phyloP scores from a whole-genome alignment of 371 early-diverging fungal species.

The Mortierella sp. region DNA sequence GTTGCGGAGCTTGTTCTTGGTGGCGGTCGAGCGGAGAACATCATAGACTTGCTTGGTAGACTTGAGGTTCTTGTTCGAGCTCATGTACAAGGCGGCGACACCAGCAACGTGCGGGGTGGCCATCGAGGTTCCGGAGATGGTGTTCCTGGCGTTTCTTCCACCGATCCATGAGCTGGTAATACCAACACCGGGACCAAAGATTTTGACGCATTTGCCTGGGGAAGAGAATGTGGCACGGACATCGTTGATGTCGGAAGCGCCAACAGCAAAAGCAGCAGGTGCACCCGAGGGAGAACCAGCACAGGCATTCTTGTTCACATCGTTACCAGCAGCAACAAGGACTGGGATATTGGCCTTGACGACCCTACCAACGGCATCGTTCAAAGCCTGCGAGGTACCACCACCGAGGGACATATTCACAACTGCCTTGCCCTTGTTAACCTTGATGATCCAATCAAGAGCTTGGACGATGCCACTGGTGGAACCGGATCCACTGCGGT shows the following conservation, averaged over 20 bases:
- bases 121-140: conserved; percentile 50
- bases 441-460: conserved; percentile 71
- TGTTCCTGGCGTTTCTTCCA: conserved; percentile 29
- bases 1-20: conserved; percentile 34
- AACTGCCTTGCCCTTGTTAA: conserved; percentile 56
- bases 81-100: conserved; percentile 44
- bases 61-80: conserved; percentile 10
- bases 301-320: conserved; percentile 68
- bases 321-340: conserved; percentile 75
- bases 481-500: conserved; percentile 71
- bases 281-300: conserved; percentile 73
- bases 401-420: conserved; percentile 72
- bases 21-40: conserved; percentile 23
- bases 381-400: conserved; percentile 23
- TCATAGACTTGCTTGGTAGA: conserved; percentile 27
- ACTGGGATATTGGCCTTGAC: conserved; percentile 65
- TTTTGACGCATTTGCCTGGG: conserved; percentile 70
- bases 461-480: conserved; percentile 77
- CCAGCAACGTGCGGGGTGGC: conserved; percentile 47
- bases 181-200: conserved; percentile 68
- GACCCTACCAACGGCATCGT: conserved; percentile 61
- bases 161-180: conserved; percentile 51
- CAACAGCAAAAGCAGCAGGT: conserved; percentile 74
- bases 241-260: conserved; percentile 66
- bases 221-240: conserved; percentile 60